phyloP scores from a whole-genome alignment of 2,329 filamentous ascomycete species.

The Colletotrichum melonis region DNA sequence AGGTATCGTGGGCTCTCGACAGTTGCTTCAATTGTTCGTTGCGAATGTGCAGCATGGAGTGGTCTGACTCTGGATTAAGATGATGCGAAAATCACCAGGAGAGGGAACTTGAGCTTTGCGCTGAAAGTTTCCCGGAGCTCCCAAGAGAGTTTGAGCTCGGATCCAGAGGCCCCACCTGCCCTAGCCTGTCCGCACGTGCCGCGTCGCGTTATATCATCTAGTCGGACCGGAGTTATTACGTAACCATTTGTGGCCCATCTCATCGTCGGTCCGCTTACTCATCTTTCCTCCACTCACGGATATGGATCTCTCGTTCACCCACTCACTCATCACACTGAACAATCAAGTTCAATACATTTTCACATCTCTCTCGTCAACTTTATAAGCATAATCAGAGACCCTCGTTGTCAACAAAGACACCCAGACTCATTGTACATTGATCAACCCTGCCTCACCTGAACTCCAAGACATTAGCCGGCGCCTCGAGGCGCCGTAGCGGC shows the following conservation, averaged over 20 bases:
- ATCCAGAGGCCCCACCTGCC: conserved; percentile 4
- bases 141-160: conserved; percentile 26
- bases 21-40: conserved; percentile 3
- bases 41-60: neutral
- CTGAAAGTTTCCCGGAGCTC: conserved; percentile 11
- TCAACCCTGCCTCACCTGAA: conserved; percentile 13
- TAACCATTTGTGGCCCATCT: neutral
- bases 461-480: neutral
- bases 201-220: conserved; percentile 5
- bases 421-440: neutral
- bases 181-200: conserved; percentile 6
- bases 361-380: neutral
- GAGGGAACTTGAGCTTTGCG: neutral
- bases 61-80: conserved; percentile 21
- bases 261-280: neutral
- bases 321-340: neutral
- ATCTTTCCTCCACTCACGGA: neutral
- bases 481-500: conserved; percentile 14
- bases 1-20: neutral
- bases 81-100: neutral
- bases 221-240: neutral
- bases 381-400: neutral
- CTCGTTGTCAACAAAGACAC: neutral
- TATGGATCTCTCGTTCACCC: neutral
- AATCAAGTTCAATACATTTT: neutral